Conservation (phyloP, 2,329 filamentous ascomycete species). For the Xylaria polymorpha region DNA sequence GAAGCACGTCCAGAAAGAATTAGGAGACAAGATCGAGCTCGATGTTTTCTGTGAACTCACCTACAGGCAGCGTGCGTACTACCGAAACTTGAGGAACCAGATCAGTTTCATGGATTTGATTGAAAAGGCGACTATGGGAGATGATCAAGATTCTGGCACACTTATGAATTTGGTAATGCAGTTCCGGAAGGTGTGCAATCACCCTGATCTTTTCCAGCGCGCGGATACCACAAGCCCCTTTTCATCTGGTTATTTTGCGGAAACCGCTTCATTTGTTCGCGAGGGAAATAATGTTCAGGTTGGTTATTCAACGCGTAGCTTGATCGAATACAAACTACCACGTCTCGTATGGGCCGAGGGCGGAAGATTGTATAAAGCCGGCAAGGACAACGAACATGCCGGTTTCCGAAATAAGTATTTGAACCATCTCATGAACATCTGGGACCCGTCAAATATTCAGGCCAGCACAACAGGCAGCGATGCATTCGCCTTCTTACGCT, state of each 20-base stretch:
- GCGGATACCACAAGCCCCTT: conserved; percentile 91
- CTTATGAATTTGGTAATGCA: conserved; percentile 99
- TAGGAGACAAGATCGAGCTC: conserved; percentile 97
- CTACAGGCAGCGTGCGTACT: conserved; percentile 94
- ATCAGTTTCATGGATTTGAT: conserved; percentile 99
- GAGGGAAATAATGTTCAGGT: conserved; percentile 85
- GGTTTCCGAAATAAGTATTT: conserved; percentile 85
- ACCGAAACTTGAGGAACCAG: conserved; percentile 91
- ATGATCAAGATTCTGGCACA: conserved; percentile 94
- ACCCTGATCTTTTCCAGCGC: conserved; percentile 95
- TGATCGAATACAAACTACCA: conserved; percentile 87
- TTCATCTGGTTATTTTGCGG: conserved; percentile 86
- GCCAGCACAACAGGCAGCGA: conserved; percentile 69
- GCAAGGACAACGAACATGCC: conserved; percentile 77
- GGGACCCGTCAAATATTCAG: conserved; percentile 81
- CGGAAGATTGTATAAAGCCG: conserved; percentile 79
- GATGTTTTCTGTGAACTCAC: conserved; percentile 98
- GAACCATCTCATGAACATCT: conserved; percentile 88
- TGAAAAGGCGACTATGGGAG: conserved; percentile 93
- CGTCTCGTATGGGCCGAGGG: conserved; percentile 83
- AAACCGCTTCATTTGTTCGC: conserved; percentile 93
- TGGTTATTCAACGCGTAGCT: conserved; percentile 85
- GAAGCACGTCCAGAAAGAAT: conserved; percentile 98
- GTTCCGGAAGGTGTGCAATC: conserved; percentile 99
- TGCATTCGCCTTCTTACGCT: conserved; percentile 90